phyloP scores from a whole-genome alignment of 805 yeast species.

The Pichia sporocuriosa region DNA sequence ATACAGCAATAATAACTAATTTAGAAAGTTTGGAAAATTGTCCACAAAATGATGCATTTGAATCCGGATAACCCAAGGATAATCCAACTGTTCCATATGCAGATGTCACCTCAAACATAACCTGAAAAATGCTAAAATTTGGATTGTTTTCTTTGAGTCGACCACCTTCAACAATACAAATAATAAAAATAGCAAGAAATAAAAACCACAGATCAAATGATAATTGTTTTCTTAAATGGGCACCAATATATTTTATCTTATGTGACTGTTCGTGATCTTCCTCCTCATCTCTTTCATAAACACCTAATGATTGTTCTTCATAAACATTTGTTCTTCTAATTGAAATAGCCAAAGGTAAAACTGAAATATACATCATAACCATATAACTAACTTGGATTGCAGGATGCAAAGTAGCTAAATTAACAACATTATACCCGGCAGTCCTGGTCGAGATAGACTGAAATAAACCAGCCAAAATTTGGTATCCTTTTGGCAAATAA shows the following conservation, averaged over 20 bases:
- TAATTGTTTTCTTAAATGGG: conserved; percentile 85
- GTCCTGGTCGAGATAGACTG: conserved; percentile 93
- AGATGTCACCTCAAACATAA: conserved; percentile 82
- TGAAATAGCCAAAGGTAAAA: conserved; percentile 91
- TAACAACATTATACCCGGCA: conserved; percentile 79
- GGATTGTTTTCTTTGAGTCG: conserved; percentile 40
- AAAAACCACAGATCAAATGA: conserved; percentile 95
- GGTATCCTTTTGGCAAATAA: conserved; percentile 55
- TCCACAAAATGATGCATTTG: conserved; percentile 63
- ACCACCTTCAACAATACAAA: conserved; percentile 79
- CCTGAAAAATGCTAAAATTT: conserved; percentile 59
- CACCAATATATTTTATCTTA: conserved; percentile 63
- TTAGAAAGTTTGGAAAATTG: conserved; percentile 71
- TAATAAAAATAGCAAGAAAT: conserved; percentile 74
- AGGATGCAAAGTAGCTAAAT: conserved; percentile 67
- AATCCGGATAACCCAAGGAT: conserved; percentile 73
- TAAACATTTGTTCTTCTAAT: conserved; percentile 95
- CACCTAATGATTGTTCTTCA: conserved; percentile 95
- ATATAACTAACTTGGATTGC: conserved; percentile 90
- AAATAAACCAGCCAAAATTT: conserved; percentile 75
- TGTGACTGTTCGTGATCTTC: conserved; percentile 31
- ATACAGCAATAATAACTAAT: conserved; percentile 77
- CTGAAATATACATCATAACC: conserved; percentile 98
- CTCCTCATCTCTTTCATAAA: conserved; percentile 38
- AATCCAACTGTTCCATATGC: conserved; percentile 97